Base-by-base conservation (phyloP, 2,329 filamentous ascomycete species). In the Xylaria sp. region DNA sequence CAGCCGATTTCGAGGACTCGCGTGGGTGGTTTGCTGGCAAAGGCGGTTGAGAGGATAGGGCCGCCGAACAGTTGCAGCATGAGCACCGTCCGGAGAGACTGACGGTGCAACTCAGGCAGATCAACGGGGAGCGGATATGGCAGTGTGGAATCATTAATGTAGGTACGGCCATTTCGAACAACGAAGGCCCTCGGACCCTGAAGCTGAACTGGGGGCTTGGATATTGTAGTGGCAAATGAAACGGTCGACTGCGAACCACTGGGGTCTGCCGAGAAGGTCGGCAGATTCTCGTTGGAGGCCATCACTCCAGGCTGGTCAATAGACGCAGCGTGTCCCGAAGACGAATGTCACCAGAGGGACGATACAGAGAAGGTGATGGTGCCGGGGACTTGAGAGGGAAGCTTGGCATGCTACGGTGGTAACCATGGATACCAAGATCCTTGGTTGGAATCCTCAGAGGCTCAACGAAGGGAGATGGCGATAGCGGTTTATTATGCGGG, bases 81-180 rank as follows among this genome's bases (percentile, higher is more conserved):
- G 63, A 96, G 82, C 66, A 96, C 80, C 0, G 92, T 95, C 61
- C 91, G 86, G 58, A 97, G 79, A 52, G 87, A 92, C 75, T 97
- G 92, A 59, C 92, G 85, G 74, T 96, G 91, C 53, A 96, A 83
- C 75, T 97, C 92, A 47, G 87, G 79, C 47, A 96, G 82, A 75
- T 97, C 93, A 76, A 89, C 88, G 46, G 93, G 93, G 1, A 97
- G 79, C n/a, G 91, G 91, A 69, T 97, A 97, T 6, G 84, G 77
- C 35, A 90, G 76, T 1, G 83, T 80, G 7, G 82, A 78, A 69
- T 96, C 90, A 70, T 89, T 85, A 64, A 95, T 83, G 75, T 93
- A 97, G 52, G 88, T 88, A 59, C 92, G 88, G 55, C 91, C 91
- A 76, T 94, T 88, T 69, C 88, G 86, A 64, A 87, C 77, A 65